phyloP scores from a whole-genome alignment of 371 early-diverging fungal genomes.

The Dentiscutata heterogama region DNA sequence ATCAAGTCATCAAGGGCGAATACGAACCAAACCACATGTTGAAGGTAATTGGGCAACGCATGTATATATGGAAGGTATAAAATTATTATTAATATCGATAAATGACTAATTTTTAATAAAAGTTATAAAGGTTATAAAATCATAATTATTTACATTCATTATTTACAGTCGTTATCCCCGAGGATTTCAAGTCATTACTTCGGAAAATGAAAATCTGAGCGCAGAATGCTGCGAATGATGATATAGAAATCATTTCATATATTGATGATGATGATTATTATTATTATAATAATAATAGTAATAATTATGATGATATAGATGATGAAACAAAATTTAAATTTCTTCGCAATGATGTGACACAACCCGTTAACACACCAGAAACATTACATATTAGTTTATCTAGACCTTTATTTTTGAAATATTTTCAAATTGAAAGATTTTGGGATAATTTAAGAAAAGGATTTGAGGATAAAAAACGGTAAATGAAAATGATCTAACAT shows the following conservation, averaged over 20 bases:
- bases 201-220: constrained; percentile 1
- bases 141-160: neutral
- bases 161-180: constrained; percentile 1
- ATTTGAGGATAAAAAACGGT: constrained; percentile 32
- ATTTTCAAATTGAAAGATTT: constrained; percentile 37
- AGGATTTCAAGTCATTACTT: constrained; percentile 1
- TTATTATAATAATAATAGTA: neutral
- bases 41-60: constrained; percentile 43
- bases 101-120: neutral
- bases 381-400: constrained; percentile 43
- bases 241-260: constrained; percentile 30
- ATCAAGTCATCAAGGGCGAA: constrained; percentile 23
- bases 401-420: constrained; percentile 39
- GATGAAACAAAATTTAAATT: neutral
- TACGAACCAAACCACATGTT: constrained; percentile 40
- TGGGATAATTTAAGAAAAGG: constrained; percentile 30
- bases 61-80: constrained; percentile 28
- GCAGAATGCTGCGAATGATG: neutral
- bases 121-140: too few relatives aligned
- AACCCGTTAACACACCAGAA: neutral
- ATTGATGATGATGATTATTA: neutral
- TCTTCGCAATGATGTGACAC: neutral
- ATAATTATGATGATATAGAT: neutral
- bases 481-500: neutral
- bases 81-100: neutral